These are phyloP conservation scores for Phlyctochytrium planicorne DNA, from an alignment of 192 early-diverging fungal species.

Conservation along the genomic window DNA sequence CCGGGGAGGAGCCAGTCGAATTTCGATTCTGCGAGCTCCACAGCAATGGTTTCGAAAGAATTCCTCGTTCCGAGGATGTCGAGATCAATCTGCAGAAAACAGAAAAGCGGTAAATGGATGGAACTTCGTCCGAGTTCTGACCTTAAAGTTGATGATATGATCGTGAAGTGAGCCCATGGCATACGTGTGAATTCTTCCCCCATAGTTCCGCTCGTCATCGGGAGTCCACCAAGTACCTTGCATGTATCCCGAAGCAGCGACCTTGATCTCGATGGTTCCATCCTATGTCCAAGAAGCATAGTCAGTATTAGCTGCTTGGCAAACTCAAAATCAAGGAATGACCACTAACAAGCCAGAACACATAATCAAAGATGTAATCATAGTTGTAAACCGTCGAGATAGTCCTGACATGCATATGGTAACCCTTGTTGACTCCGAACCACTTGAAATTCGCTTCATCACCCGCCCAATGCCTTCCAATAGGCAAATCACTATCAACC, in stretches of 20 bases:
- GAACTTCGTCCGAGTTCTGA: too few species aligned
- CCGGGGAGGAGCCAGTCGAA: neutral
- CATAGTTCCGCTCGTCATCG: conserved; percentile 6
- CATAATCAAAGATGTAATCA: conserved; percentile 22
- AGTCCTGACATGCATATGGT: conserved; percentile 6
- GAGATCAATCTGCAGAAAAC: neutral
- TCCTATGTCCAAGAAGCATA: neutral
- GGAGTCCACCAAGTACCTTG: conserved; percentile 15
- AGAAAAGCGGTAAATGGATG: neutral
- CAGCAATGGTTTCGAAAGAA: neutral
- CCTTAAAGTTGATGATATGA: conserved; percentile 17
- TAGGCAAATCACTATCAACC: too few species aligned
- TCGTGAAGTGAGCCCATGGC: conserved; percentile 15
- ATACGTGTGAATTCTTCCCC: conserved; percentile 10
- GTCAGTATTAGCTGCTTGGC: neutral
- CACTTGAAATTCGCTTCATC: neutral
- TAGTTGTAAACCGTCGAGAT: conserved; percentile 17
- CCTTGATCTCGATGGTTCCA: conserved; percentile 22
- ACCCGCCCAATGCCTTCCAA: neutral
- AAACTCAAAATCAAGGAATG: neutral
- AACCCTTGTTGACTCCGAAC: conserved; percentile 4
- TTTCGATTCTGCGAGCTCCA: neutral
- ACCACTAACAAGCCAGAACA: conserved; percentile 14
- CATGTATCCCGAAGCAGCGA: conserved; percentile 18
- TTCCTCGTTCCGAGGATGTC: neutral